Conservation (phyloP, 2,329 filamentous ascomycete genomes). For the Neonectria neomacrospora region DNA sequence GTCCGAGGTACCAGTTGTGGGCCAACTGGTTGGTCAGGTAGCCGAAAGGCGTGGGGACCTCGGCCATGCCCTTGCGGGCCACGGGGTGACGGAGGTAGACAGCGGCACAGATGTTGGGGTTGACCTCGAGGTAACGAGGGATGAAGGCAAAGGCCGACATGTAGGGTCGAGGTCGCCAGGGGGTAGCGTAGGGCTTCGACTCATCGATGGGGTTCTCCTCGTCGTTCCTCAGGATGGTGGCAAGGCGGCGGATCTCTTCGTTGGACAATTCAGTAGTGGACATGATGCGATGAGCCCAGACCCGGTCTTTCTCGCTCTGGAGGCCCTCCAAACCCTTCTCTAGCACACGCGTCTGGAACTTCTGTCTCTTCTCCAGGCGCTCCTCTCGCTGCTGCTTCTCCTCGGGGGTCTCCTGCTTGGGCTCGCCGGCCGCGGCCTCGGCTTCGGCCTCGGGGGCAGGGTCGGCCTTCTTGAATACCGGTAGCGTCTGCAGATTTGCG, state of each 20-base stretch:
- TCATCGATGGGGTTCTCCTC: constrained; percentile 81
- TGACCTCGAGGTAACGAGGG: constrained; percentile 94
- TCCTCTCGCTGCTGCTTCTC: constrained; percentile 33
- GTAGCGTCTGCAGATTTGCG: constrained; percentile 47
- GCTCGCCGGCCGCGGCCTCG: constrained; percentile 1
- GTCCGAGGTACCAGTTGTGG: constrained; percentile 93
- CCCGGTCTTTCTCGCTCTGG: constrained; percentile 47
- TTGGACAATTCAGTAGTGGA: constrained; percentile 51
- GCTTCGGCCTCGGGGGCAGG: constrained; percentile 25
- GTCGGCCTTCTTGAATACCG: constrained; percentile 47
- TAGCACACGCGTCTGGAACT: constrained; percentile 48
- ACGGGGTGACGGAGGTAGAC: constrained; percentile 96
- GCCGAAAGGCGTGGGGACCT: constrained; percentile 86
- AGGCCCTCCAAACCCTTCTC: constrained; percentile 51
- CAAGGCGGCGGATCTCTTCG: constrained; percentile 65
- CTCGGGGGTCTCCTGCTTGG: constrained; percentile 32
- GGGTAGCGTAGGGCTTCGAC: constrained; percentile 86
- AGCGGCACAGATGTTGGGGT: constrained; percentile 95
- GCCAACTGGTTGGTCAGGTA: constrained; percentile 79
- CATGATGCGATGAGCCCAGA: constrained; percentile 48
- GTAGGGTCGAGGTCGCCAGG: constrained; percentile 87
- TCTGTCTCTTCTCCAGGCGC: constrained; percentile 32
- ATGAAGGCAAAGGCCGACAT: constrained; percentile 96
- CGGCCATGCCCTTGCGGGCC: constrained; percentile 80
- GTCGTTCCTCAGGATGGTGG: constrained; percentile 68